Percentiles rank a stretch among this genome's conserved stretches.
Evolutionary conservation across 805 yeast species (phyloP).

Genomic region (Starmerella kuoi): DNA sequence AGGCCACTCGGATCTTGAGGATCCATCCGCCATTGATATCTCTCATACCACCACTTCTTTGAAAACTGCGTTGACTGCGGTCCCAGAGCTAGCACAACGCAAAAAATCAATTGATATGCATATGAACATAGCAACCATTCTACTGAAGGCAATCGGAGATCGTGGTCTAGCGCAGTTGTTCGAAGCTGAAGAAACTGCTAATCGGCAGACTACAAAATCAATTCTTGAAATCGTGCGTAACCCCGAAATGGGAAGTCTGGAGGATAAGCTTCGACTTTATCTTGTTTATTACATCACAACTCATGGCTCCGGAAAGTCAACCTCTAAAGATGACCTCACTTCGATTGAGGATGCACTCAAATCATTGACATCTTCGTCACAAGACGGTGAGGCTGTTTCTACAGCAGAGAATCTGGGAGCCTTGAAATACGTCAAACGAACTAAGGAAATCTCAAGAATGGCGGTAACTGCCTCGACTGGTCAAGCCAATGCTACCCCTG

Average conservation of each 20-base stretch:
- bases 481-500: constrained; percentile 21
- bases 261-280: constrained; percentile 80
- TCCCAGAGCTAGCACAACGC: constrained; percentile 84
- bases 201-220: constrained; percentile 37
- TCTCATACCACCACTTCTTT: constrained; percentile 84
- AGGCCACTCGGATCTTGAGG: constrained; percentile 60
- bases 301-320: constrained; percentile 25
- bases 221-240: constrained; percentile 42
- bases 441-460: constrained; percentile 60
- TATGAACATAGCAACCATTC: constrained; percentile 82
- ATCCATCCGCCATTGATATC: constrained; percentile 37
- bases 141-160: constrained; percentile 73
- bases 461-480: constrained; percentile 25
- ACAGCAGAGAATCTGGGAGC: constrained; percentile 53
- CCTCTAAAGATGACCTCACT: constrained; percentile 39
- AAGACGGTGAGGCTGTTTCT: background rate
- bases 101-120: constrained; percentile 88
- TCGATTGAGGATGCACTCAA: constrained; percentile 53
- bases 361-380: background rate
- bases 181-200: constrained; percentile 80
- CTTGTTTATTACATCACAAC: constrained; percentile 50
- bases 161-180: constrained; percentile 80
- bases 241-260: constrained; percentile 43
- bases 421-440: constrained; percentile 60
- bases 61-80: constrained; percentile 66